Percentiles rank a stretch among this genome's conserved stretches.
Conservation (phyloP, 768 basidiomycete species). For the Bullera alba region DNA sequence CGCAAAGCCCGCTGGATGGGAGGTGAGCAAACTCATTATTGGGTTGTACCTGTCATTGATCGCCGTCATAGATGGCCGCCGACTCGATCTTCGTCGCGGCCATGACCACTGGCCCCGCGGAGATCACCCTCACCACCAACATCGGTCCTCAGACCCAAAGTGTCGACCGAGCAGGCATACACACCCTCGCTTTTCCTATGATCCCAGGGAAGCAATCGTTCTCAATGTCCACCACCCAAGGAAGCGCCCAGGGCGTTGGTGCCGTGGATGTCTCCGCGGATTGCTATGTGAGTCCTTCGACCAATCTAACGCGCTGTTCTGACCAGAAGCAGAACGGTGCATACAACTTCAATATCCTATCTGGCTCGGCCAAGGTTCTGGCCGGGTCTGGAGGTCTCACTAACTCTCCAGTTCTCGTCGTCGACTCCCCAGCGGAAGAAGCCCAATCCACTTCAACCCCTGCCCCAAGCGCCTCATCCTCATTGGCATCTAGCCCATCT, state of each 20-base stretch:
- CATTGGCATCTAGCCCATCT: too few relatives aligned
- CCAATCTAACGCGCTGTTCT: background rate
- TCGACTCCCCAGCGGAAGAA: too few relatives aligned
- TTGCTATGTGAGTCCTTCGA: background rate
- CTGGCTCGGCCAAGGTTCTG: background rate
- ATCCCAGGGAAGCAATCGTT: background rate
- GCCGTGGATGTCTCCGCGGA: background rate
- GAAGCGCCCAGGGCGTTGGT: background rate
- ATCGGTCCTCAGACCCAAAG: background rate
- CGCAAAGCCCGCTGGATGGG: background rate
- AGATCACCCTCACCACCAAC: background rate
- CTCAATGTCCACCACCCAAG: background rate
- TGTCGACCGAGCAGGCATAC: background rate
- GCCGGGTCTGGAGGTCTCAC: too few relatives aligned
- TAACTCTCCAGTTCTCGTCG: too few relatives aligned
- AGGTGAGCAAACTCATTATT: background rate
- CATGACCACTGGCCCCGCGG: background rate
- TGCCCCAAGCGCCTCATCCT: too few relatives aligned
- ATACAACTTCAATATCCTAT: background rate
- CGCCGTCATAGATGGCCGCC: background rate
- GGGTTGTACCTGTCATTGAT: background rate
- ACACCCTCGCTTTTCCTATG: slow-evolving; percentile 2
- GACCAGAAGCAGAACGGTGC: background rate
- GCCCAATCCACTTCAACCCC: too few relatives aligned
- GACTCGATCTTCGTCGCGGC: slow-evolving; percentile 4